Percentiles rank a stretch among this genome's conserved stretches.
These are phyloP conservation scores for Colletotrichum lentis DNA, from an alignment of 2,329 filamentous ascomycete species.

Conservation along the genomic window DNA sequence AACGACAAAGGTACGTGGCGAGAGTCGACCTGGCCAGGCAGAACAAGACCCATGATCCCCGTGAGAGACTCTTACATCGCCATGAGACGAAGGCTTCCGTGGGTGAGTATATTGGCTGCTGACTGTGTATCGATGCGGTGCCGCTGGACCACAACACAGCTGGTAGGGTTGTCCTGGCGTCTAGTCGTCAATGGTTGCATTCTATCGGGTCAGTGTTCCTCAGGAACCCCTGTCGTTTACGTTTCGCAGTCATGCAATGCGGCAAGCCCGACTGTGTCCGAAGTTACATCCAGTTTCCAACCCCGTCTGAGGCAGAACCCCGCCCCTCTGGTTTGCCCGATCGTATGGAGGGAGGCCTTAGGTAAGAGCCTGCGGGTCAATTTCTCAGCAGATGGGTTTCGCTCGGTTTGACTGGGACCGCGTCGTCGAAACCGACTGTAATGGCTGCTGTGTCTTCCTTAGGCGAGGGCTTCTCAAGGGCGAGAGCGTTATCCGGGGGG, in stretches of 20 bases:
- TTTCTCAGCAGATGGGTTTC: neutral
- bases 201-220: slow-evolving; percentile 6
- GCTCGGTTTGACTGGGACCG: neutral
- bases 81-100: neutral
- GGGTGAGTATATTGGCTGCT: neutral
- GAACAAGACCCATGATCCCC: neutral
- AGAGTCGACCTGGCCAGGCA: neutral
- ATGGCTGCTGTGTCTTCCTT: too few species aligned
- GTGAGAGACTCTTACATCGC: neutral
- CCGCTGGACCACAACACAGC: neutral
- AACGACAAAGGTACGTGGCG: neutral
- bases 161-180: neutral
- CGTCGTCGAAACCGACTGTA: neutral
- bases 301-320: neutral
- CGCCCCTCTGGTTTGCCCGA: neutral
- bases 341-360: neutral
- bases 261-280: slow-evolving; percentile 4
- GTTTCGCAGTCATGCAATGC: slow-evolving; percentile 3
- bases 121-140: neutral
- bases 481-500: too few species aligned
- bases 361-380: neutral
- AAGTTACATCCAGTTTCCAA: neutral
- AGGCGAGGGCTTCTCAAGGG: too few species aligned
- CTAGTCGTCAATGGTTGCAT: slow-evolving; percentile 8
- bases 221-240: slow-evolving; percentile 20